Evolutionary conservation across 768 basidiomycete species (phyloP).

Genomic region (Nevesoporus exiguus): DNA sequence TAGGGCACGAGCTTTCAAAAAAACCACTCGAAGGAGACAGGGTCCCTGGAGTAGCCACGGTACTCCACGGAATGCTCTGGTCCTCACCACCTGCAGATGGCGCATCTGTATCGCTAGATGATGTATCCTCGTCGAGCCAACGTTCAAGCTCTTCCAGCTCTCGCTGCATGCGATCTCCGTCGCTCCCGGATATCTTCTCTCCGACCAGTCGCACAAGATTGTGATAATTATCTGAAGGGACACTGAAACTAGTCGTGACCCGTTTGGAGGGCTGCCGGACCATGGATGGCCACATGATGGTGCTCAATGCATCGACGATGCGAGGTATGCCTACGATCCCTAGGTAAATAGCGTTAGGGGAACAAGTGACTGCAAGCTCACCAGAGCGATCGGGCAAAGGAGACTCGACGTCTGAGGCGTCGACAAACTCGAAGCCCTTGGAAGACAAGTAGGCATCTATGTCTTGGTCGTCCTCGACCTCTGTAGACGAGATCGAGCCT

Average conservation of each 20-base stretch:
- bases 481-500: slow-evolving; percentile 16
- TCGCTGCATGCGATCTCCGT: slow-evolving; percentile 37
- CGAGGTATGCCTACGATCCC: slow-evolving; percentile 59
- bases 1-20: slow-evolving; percentile 19
- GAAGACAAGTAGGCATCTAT: slow-evolving; percentile 65
- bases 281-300: slow-evolving; percentile 89
- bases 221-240: slow-evolving; percentile 19
- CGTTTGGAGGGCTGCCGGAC: slow-evolving; percentile 23
- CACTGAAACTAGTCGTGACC: not conserved
- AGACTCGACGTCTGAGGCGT: slow-evolving; percentile 28
- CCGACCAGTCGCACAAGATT: slow-evolving; percentile 22
- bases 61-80: slow-evolving; percentile 40
- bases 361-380: slow-evolving; percentile 1
- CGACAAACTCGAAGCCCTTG: slow-evolving; percentile 75
- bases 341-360: slow-evolving; percentile 16
- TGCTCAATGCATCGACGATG: slow-evolving; percentile 75
- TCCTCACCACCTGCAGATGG: slow-evolving; percentile 16
- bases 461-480: slow-evolving; percentile 47
- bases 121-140: slow-evolving; percentile 54
- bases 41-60: slow-evolving; percentile 30
- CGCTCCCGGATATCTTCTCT: slow-evolving; percentile 21
- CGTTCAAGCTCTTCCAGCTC: slow-evolving; percentile 60
- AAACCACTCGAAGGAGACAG: slow-evolving; percentile 24
- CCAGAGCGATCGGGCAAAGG: slow-evolving; percentile 14
- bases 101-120: slow-evolving; percentile 14